Conservation (phyloP, 176 grass and related monocot species). For the Oryza coarctata region DNA sequence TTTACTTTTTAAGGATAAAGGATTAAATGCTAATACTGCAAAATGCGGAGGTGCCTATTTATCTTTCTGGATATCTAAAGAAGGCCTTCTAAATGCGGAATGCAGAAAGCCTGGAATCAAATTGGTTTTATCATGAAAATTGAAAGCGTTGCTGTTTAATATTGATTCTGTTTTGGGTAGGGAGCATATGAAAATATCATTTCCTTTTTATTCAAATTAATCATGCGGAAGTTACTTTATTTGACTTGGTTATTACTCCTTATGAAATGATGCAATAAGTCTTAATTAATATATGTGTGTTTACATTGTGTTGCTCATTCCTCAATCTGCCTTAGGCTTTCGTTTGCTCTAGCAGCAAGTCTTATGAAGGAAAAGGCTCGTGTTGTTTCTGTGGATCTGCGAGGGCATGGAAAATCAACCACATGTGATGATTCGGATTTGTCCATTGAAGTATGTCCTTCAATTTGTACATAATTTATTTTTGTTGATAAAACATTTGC, state of each 20-base stretch:
- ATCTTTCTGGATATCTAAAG: neutral
- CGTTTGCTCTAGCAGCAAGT: constrained; percentile 82
- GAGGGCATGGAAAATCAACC: constrained; percentile 84
- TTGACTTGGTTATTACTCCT: neutral
- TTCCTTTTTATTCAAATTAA: neutral
- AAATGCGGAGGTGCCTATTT: neutral
- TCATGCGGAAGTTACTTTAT: neutral
- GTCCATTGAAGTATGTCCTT: constrained; percentile 75
- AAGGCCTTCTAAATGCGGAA: neutral
- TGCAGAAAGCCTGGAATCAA: neutral
- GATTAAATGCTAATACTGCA: neutral
- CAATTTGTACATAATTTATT: constrained; percentile 3
- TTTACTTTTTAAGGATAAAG: neutral
- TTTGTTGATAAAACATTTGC: neutral
- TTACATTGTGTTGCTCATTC: constrained; percentile 14
- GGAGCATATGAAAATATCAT: neutral
- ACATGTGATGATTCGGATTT: constrained; percentile 83
- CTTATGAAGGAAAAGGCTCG: constrained; percentile 78
- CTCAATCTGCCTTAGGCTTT: constrained; percentile 66
- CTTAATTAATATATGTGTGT: constrained; percentile 13
- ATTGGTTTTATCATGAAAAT: neutral
- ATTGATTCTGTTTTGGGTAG: neutral
- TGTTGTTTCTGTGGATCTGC: constrained; percentile 83
- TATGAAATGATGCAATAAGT: neutral
- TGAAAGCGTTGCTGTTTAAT: neutral